Evolutionary conservation across 139 green algal genomes (phyloP).

Genomic region (Coelastrella sp.): DNA sequence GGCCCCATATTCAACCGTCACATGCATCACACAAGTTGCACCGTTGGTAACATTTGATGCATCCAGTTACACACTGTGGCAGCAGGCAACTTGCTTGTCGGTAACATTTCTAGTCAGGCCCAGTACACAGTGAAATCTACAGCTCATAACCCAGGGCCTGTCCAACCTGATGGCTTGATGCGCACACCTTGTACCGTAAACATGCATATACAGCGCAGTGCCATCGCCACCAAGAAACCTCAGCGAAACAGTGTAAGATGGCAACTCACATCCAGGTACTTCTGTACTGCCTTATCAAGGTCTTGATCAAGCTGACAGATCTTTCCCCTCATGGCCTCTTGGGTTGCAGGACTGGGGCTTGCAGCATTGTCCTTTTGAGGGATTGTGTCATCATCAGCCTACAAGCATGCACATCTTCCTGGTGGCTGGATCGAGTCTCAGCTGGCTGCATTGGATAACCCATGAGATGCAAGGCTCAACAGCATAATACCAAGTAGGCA

Average conservation of each 20-base stretch:
- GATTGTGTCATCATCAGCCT: background rate
- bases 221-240: background rate
- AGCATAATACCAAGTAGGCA: no score
- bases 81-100: no score
- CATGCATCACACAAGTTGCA: no score
- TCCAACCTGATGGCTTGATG: background rate
- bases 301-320: background rate
- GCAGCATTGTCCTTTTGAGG: background rate
- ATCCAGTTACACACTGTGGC: no score
- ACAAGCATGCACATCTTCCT: background rate
- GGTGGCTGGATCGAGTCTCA: background rate
- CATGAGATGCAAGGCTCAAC: background rate
- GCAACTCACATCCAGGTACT: background rate
- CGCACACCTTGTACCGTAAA: background rate
- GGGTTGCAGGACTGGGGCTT: background rate
- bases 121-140: background rate
- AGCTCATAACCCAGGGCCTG: background rate
- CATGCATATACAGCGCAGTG: background rate
- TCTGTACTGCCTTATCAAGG: background rate
- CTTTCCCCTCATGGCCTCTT: background rate
- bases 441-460: background rate
- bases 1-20: no score
- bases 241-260: background rate
- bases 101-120: no score
- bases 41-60: no score